Evolutionary conservation across 345 rosid genomes (phyloP).

Genomic region (Ceriops zippeliana): DNA sequence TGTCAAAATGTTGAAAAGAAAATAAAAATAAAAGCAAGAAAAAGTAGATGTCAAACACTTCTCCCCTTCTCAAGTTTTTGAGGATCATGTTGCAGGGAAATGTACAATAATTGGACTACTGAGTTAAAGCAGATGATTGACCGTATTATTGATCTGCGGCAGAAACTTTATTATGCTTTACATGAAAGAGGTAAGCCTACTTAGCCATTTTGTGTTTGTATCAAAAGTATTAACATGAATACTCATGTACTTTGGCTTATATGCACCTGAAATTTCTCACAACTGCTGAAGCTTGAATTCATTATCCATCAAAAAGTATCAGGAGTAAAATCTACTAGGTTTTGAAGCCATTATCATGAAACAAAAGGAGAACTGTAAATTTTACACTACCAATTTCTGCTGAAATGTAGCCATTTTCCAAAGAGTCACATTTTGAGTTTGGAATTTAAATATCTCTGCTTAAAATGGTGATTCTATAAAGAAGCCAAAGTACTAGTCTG

Average conservation of each 20-base stretch:
- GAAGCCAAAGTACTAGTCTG: too few species aligned
- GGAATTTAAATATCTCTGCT: too few species aligned
- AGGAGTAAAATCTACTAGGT: background rate
- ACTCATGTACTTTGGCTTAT: slow-evolving; percentile 9
- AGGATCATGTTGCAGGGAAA: slow-evolving; percentile 24
- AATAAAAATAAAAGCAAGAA: too few species aligned
- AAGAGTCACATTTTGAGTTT: too few species aligned
- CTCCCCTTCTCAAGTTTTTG: background rate
- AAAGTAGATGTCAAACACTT: too few species aligned
- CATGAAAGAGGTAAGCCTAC: slow-evolving; percentile 35
- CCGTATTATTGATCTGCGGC: slow-evolving; percentile 40
- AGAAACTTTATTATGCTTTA: slow-evolving; percentile 36
- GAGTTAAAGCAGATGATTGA: slow-evolving; percentile 45
- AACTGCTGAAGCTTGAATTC: background rate
- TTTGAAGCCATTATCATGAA: background rate
- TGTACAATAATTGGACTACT: slow-evolving; percentile 40
- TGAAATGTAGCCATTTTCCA: too few species aligned
- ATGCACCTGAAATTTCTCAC: background rate
- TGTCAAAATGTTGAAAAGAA: too few species aligned
- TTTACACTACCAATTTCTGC: too few species aligned
- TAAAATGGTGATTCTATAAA: too few species aligned
- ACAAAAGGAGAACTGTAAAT: background rate
- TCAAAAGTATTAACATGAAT: slow-evolving; percentile 36
- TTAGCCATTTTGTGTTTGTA: background rate
- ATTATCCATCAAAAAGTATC: background rate